phyloP scores from a whole-genome alignment of 768 basidiomycete genomes.

The Boletales sp. region DNA sequence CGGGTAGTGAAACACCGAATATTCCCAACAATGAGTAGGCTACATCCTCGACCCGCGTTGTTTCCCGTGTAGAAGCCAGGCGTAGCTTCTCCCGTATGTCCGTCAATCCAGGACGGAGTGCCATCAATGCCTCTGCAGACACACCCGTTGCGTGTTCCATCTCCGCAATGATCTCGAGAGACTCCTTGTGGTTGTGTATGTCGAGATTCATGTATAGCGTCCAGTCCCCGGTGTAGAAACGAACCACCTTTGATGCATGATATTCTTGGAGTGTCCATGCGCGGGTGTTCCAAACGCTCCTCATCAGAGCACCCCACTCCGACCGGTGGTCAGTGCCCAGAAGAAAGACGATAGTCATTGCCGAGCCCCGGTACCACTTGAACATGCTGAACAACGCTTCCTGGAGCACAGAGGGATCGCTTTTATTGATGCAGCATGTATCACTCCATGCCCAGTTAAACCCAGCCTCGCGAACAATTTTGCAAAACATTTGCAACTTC shows the following conservation, averaged over 20 bases:
- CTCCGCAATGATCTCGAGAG: no score
- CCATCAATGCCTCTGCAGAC: no score
- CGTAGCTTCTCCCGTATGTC: no score
- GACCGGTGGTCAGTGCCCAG: not conserved
- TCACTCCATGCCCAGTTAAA: slow-evolving; percentile 9
- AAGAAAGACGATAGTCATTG: slow-evolving; percentile 2
- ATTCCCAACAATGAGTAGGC: no score
- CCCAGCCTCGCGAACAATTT: not conserved
- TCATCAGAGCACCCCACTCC: not conserved
- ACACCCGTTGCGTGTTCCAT: no score
- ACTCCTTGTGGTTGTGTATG: no score
- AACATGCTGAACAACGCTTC: not conserved
- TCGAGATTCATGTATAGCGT: not conserved
- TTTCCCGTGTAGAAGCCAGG: no score
- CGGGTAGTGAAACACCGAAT: no score
- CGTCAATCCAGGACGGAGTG: no score
- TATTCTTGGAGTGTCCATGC: slow-evolving; percentile 12
- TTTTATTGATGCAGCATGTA: slow-evolving; percentile 6
- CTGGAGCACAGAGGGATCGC: not conserved
- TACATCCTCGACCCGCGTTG: no score
- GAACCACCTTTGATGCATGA: slow-evolving; percentile 6
- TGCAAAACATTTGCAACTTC: not conserved
- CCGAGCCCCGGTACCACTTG: not conserved
- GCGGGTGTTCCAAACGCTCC: slow-evolving; percentile 2
- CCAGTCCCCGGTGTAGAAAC: slow-evolving; percentile 12